phyloP scores from a whole-genome alignment of 108 stramenopile species.

The Nitzschia inconspicua region DNA sequence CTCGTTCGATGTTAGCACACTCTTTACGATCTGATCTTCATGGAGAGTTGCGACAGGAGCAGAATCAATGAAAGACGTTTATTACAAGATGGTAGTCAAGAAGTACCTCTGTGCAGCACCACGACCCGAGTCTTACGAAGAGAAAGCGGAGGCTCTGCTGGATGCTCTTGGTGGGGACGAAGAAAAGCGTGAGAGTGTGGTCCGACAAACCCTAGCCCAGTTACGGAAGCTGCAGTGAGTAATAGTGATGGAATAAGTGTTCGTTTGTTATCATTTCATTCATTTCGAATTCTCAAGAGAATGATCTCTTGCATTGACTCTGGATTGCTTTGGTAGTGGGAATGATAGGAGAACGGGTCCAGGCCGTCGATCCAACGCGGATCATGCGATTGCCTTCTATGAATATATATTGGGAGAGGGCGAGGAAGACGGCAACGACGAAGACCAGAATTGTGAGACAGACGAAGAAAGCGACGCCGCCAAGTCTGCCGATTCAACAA shows the following conservation, averaged over 20 bases:
- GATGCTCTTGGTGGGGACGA: slow-evolving; percentile 27
- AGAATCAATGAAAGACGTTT: too few relatives aligned
- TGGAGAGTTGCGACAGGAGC: too few relatives aligned
- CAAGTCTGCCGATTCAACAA: slow-evolving; percentile 1
- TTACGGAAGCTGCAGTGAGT: slow-evolving; percentile 32
- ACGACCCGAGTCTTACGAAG: slow-evolving; percentile 48
- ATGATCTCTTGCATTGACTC: too few relatives aligned
- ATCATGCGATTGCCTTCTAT: slow-evolving; percentile 62
- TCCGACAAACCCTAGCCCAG: slow-evolving; percentile 28
- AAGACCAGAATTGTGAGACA: slow-evolving; percentile 14
- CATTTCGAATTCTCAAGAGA: background rate
- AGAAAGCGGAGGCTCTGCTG: slow-evolving; percentile 33
- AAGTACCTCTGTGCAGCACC: slow-evolving; percentile 53
- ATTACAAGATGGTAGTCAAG: slow-evolving; percentile 34
- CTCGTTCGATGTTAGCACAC: too few relatives aligned
- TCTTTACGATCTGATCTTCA: too few relatives aligned
- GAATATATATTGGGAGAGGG: slow-evolving; percentile 38
- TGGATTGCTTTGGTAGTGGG: background rate
- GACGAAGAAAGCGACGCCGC: slow-evolving; percentile 14
- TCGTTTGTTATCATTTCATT: background rate
- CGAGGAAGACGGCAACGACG: slow-evolving; percentile 22
- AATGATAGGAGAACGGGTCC: slow-evolving; percentile 39
- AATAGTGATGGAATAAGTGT: background rate
- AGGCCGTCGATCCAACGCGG: slow-evolving; percentile 49
- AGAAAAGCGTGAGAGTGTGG: slow-evolving; percentile 8